Base-by-base conservation (phyloP, 306 rosid species). In the Ceratonia siliqua region DNA sequence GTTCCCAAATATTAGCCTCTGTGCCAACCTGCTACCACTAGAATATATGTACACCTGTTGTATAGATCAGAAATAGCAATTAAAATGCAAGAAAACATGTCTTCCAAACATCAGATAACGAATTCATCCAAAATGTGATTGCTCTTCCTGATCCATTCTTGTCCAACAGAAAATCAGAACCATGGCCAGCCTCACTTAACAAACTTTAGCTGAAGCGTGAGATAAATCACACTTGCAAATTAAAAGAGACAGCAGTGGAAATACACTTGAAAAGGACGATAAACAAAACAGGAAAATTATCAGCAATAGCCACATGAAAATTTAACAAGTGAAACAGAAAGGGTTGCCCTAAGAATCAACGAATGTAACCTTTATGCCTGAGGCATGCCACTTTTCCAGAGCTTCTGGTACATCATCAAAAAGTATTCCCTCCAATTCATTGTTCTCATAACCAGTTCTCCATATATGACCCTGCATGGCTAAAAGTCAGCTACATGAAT, bases 21-120 rank as follows among this genome's bases (percentile, higher is more conserved):
- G 99, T 0, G 97, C 97, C 87, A 91, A 83, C 75, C 97, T 86
- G 88, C 99, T 94, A 39, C 99, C 97, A 66, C 99, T 94, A 6
- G 99, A 94, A 88, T 94, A 94, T 69, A 94, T 94, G 87, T 90
- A 94, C 20, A 87, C 95, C 97, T 94, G 85, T 78, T 32, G 56
- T 81, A 78, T 27, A 73, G 78, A 52, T 65, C 66, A 77, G n/a
- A 54, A 32, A 71, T 22, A 54, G 68, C 39, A 72, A 81, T 25
- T 62, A 39, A 74, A 41, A 30, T 22, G 66, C 64, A 72, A 46
- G 67, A 5, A 58, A 74, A 62, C 36, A 56, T 64, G 55, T 17
- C 64, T 41, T 79, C 45, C 62, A 71, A 59, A 70, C 64, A 75
- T 20, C n/a, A 66, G 30, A 63, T 35, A 70, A 55, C 50, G 5